Percentiles rank a stretch among this genome's conserved stretches.
Evolutionary conservation across 495 filamentous ascomycete species (phyloP).

Genomic region (Aspergillus baeticus): DNA sequence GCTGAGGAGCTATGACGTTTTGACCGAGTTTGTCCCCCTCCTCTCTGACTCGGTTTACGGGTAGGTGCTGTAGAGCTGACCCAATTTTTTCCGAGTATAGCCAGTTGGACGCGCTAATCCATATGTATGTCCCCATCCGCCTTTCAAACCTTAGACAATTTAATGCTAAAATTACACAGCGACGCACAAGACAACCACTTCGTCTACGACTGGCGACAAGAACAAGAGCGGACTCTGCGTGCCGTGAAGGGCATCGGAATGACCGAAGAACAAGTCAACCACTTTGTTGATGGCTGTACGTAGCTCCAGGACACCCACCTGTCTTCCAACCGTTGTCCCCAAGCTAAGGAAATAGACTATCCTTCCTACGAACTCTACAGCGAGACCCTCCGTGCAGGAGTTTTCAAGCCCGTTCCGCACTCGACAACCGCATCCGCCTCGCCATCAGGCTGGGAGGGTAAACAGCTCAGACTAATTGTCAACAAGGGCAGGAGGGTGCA

Average conservation of each 20-base stretch:
- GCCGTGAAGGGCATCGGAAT: slow-evolving; percentile 68
- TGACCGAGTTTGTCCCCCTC: slow-evolving; percentile 61
- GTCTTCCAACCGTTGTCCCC: background rate
- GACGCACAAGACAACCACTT: slow-evolving; percentile 74
- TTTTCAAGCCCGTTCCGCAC: slow-evolving; percentile 44
- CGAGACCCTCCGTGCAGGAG: slow-evolving; percentile 62
- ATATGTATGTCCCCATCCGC: slow-evolving; percentile 56
- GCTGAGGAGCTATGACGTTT: slow-evolving; percentile 65
- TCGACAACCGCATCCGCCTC: slow-evolving; percentile 12
- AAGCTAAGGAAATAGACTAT: slow-evolving; percentile 45
- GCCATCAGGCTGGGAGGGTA: slow-evolving; percentile 42
- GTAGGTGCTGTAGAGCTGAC: background rate
- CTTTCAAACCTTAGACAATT: background rate
- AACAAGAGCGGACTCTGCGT: slow-evolving; percentile 75
- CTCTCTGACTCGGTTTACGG: background rate
- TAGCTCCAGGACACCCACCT: slow-evolving; percentile 2
- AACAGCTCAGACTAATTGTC: slow-evolving; percentile 71
- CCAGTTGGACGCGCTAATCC: slow-evolving; percentile 76
- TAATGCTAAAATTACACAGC: slow-evolving; percentile 27
- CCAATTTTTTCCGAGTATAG: slow-evolving; percentile 26
- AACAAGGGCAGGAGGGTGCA: slow-evolving; percentile 63
- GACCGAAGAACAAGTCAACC: slow-evolving; percentile 66
- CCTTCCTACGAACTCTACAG: slow-evolving; percentile 71
- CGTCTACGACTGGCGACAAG: slow-evolving; percentile 84
- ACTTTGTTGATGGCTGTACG: slow-evolving; percentile 69